Conservation (phyloP, 306 rosid genomes). For the Fragaria vesca region DNA sequence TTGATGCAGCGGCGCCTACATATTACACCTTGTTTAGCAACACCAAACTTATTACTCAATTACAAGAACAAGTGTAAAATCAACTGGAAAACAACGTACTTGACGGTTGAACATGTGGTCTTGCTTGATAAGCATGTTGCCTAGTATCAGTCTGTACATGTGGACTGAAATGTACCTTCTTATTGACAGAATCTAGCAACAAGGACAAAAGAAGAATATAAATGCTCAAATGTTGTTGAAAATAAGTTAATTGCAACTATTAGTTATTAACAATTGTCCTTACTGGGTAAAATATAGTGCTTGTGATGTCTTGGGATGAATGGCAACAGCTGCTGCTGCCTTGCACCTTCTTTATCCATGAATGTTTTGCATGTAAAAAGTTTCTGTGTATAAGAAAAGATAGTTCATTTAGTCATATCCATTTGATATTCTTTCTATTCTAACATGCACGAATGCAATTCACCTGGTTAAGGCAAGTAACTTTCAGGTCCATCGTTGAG, state of each 20-base stretch:
- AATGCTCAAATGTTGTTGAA: constrained; percentile 11
- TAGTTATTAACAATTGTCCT: constrained; percentile 32
- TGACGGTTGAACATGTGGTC: constrained; percentile 58
- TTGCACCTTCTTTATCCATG: constrained; percentile 74
- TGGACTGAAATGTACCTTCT: constrained; percentile 80
- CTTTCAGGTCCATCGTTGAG: constrained; percentile 69
- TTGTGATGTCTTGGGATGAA: constrained; percentile 85
- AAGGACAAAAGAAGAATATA: constrained; percentile 19
- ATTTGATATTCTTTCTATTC: constrained; percentile 14
- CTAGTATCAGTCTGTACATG: constrained; percentile 51
- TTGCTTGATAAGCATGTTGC: constrained; percentile 51
- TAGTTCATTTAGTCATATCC: constrained; percentile 25
- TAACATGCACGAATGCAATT: constrained; percentile 11
- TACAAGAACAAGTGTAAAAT: constrained; percentile 13
- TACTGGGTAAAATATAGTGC: constrained; percentile 82
- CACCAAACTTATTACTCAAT: constrained; percentile 12
- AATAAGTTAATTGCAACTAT: constrained; percentile 25
- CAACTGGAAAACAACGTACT: constrained; percentile 43
- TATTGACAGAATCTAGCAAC: constrained; percentile 58
- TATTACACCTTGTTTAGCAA: constrained; percentile 15
- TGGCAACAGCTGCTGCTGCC: constrained; percentile 86
- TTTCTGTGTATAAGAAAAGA: constrained; percentile 49
- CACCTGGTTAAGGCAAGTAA: constrained; percentile 76
- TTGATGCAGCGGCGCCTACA: constrained; percentile 60
- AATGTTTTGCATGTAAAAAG: constrained; percentile 73